Conservation (phyloP, 2,329 filamentous ascomycete species). For the Fusarium mangiferae region DNA sequence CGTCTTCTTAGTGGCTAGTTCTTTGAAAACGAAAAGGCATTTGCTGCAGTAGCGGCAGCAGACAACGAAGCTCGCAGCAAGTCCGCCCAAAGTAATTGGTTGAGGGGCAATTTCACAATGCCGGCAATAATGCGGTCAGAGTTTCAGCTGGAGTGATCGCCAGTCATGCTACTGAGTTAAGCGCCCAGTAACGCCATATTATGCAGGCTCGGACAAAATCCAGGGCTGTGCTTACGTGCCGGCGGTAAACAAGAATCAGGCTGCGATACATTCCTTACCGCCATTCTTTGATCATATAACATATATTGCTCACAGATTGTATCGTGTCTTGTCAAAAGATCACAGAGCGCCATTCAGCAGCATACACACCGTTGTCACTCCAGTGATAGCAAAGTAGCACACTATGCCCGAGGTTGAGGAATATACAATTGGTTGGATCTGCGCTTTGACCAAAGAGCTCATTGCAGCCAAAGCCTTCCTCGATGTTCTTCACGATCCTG, state of each 20-base stretch:
- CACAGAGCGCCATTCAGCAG: too few relatives aligned
- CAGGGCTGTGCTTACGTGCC: background rate
- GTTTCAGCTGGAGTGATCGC: fast-evolving
- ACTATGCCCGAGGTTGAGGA: fast-evolving
- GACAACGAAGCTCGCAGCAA: too few relatives aligned
- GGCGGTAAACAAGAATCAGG: fast-evolving
- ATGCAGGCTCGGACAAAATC: fast-evolving
- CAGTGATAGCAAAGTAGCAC: fast-evolving
- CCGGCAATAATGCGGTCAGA: background rate
- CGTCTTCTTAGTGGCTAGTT: too few relatives aligned
- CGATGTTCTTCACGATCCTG: fast-evolving
- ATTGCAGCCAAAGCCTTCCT: background rate
- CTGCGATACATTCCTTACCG: too few relatives aligned
- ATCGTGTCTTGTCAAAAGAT: too few relatives aligned
- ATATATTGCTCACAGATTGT: too few relatives aligned
- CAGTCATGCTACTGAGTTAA: background rate
- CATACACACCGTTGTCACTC: too few relatives aligned
- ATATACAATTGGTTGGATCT: background rate
- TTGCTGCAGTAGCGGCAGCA: background rate
- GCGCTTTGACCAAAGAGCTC: background rate
- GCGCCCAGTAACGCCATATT: fast-evolving
- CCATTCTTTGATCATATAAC: too few relatives aligned
- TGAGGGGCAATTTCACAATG: too few relatives aligned
- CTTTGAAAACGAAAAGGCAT: too few relatives aligned
- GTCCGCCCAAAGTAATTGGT: too few relatives aligned